phyloP scores from a whole-genome alignment of 345 rosid species.

The Mercurialis annua region DNA sequence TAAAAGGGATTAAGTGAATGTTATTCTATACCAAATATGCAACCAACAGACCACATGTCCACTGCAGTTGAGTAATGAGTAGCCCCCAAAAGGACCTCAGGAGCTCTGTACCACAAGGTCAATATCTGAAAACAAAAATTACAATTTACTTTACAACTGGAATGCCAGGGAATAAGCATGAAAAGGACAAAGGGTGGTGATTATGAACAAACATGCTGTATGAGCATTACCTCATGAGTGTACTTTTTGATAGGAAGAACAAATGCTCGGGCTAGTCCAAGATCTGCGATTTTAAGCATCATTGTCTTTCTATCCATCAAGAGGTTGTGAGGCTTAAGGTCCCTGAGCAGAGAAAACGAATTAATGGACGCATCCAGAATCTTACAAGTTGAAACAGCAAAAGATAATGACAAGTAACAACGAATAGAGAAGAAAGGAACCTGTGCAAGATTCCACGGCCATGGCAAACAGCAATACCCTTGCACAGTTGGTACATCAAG shows the following conservation, averaged over 20 bases:
- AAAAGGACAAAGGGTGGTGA: not conserved
- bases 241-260: conserved; percentile 93
- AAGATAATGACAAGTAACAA: not conserved
- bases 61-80: conserved; percentile 97
- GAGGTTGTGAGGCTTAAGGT: conserved; percentile 94
- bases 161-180: not conserved
- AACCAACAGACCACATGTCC: conserved; percentile 95
- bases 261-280: conserved; percentile 83
- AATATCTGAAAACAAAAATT: conserved; percentile 51
- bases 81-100: conserved; percentile 90
- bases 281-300: conserved; percentile 92
- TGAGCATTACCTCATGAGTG: conserved; percentile 82
- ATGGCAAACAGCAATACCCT: conserved; percentile 93
- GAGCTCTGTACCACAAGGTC: conserved; percentile 96
- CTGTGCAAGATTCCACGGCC: conserved; percentile 96
- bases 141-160: not conserved
- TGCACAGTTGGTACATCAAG: conserved; percentile 95
- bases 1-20: not conserved
- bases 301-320: conserved; percentile 72
- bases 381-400: too few relatives aligned
- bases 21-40: conserved; percentile 68
- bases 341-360: conserved; percentile 39
- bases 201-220: too few relatives aligned
- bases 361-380: not conserved
- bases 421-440: conserved; percentile 21